These are phyloP conservation scores for Pseudogymnoascus destructans DNA, from an alignment of 2,329 filamentous ascomycete species.

Conservation along the genomic window DNA sequence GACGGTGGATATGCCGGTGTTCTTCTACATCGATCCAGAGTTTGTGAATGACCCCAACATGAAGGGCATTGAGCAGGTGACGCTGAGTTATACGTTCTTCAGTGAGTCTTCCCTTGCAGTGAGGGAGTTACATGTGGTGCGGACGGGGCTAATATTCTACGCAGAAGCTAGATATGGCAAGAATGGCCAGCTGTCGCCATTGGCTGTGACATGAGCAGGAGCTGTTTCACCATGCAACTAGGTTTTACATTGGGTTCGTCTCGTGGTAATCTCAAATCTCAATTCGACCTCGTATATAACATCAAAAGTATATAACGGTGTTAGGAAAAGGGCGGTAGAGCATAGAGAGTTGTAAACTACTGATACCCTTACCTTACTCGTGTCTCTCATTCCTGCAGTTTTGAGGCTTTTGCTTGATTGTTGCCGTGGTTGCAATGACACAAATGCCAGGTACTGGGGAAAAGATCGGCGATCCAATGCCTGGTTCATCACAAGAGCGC, in stretches of 20 bases:
- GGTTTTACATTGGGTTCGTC: constrained; percentile 10
- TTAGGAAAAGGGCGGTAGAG: neutral
- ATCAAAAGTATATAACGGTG: neutral
- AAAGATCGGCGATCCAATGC: neutral
- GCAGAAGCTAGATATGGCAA: constrained; percentile 75
- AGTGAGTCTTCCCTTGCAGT: constrained; percentile 46
- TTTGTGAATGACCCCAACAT: constrained; percentile 85
- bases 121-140: neutral
- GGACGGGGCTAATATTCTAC: constrained; percentile 27
- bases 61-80: constrained; percentile 89
- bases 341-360: neutral
- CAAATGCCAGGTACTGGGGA: constrained; percentile 1
- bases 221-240: neutral
- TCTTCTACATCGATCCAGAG: constrained; percentile 97
- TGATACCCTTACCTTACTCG: neutral
- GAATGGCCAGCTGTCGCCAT: constrained; percentile 48
- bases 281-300: constrained; percentile 1
- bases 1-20: constrained; percentile 98
- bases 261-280: constrained; percentile 18
- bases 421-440: neutral
- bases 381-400: neutral
- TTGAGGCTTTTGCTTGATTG: neutral
- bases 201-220: constrained; percentile 13
- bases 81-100: constrained; percentile 94
- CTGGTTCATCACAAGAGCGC: neutral